Base-by-base conservation (phyloP, 495 filamentous ascomycete genomes). In the Aspergillus affinis region DNA sequence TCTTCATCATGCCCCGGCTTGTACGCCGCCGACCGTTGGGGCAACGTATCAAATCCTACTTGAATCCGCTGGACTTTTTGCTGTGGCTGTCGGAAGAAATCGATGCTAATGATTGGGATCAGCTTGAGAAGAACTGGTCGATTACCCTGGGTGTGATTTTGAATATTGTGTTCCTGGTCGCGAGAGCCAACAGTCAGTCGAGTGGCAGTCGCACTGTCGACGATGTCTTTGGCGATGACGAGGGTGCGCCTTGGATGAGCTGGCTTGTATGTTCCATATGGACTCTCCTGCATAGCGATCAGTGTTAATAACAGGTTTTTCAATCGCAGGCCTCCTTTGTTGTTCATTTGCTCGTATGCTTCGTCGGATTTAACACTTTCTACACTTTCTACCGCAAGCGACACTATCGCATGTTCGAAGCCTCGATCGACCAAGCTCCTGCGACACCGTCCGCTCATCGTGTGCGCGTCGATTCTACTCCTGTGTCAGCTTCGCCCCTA, bases 321-420 rank as follows among this genome's bases (percentile, higher is more conserved):
- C 26, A 26, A 19, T 61, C 47, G 30, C 51, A 96, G 91, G 81
- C 85, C 51, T 82, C 84, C 50, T 84, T 88, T 62, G 64, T 90
- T 30, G 84, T 92, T 30, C 85, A 88, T 71, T 63, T 82, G n/a
- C 78, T 96, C 10, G 81, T 82, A 1, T 54, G 81, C 50, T 73
- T 90, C 55, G 90, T 91, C 46, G 70, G 80, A 20, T 63, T 82
- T 13, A 98, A 98, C 75, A 86, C 90, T 2, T 75, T 85, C 68
- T 96, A 93, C 73, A 91, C 93, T 45, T 91, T 97, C 76, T 79
- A 82, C 51, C 88, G 90, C 53, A 90, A 88, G 66, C 87, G 92
- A 48, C 86, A 88, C 61, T 98, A 98, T 76, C 88, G 94, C 65
- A 79, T 98, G 46, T 98, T 98, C 72, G 93, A 98, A 72, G 83